Percentiles rank a stretch among this genome's conserved stretches.
Evolutionary conservation across 83 land plant species (phyloP).

Genomic region (Picea abies): DNA sequence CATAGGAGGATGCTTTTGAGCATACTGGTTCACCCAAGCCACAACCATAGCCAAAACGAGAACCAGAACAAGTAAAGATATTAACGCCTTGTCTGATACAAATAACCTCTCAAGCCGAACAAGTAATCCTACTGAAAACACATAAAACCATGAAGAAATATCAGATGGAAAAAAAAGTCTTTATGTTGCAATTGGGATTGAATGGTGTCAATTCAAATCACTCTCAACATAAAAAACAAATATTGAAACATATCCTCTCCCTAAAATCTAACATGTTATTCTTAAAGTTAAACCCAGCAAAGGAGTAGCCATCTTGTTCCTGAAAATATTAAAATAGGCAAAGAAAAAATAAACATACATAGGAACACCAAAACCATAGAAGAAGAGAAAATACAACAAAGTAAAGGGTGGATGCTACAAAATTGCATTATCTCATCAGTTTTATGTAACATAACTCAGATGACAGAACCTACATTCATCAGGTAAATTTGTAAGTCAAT

Average conservation of each 20-base stretch:
- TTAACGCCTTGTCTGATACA: no score
- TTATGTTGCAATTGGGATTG: no score
- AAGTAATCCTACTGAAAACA: conserved; percentile 79
- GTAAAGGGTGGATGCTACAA: background rate
- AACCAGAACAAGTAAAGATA: no score
- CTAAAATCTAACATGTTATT: conserved; percentile 8
- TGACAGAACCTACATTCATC: conserved; percentile 78
- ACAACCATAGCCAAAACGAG: no score
- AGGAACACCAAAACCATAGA: no score
- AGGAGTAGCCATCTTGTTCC: background rate
- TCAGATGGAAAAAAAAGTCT: background rate
- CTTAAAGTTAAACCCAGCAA: conserved; percentile 11
- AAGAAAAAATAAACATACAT: conserved; percentile 13
- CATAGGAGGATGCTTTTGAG: no score
- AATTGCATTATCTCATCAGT: conserved; percentile 2
- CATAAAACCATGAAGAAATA: conserved; percentile 1
- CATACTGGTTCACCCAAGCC: no score
- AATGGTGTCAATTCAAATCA: background rate
- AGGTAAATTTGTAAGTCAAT: conserved; percentile 71
- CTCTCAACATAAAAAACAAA: background rate
- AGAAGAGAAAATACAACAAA: background rate
- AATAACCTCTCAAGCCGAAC: conserved; percentile 79
- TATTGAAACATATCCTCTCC: background rate
- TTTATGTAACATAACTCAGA: background rate
- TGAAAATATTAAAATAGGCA: background rate